Evolutionary conservation across 345 rosid genomes (phyloP).

Genomic region (Corymbia maculata): DNA sequence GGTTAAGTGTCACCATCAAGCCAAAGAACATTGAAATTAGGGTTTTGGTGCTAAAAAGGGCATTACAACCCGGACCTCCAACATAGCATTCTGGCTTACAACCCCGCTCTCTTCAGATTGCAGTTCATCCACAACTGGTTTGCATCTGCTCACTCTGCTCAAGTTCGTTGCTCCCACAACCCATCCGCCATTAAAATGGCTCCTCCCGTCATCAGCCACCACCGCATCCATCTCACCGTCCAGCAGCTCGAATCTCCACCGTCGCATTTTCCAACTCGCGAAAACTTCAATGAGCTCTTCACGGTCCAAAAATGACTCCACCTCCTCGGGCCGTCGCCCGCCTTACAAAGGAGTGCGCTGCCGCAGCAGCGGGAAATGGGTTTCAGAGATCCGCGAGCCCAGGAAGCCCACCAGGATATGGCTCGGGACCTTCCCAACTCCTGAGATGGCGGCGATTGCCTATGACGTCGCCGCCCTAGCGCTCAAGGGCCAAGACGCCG

Average conservation of each 20-base stretch:
- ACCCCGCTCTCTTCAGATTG: background rate
- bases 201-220: background rate
- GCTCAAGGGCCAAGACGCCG: slow-evolving; percentile 5
- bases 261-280: background rate
- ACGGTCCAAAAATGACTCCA: background rate
- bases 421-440: slow-evolving; percentile 18
- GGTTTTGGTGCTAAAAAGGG: background rate
- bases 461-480: slow-evolving; percentile 13
- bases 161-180: background rate
- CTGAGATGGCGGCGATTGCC: slow-evolving; percentile 13
- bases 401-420: slow-evolving; percentile 8
- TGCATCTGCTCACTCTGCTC: background rate
- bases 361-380: slow-evolving; percentile 12
- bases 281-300: background rate
- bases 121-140: slow-evolving; percentile 7
- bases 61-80: background rate
- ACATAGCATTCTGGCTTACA: background rate
- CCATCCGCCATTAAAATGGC: background rate
- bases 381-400: slow-evolving; percentile 13
- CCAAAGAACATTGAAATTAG: background rate
- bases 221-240: background rate
- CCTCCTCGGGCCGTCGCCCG: background rate
- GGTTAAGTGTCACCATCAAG: background rate
- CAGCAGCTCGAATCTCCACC: background rate
- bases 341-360: slow-evolving; percentile 7